Base-by-base conservation (phyloP, 2,329 filamentous ascomycete genomes). In the Rugonectria rugulosa region DNA sequence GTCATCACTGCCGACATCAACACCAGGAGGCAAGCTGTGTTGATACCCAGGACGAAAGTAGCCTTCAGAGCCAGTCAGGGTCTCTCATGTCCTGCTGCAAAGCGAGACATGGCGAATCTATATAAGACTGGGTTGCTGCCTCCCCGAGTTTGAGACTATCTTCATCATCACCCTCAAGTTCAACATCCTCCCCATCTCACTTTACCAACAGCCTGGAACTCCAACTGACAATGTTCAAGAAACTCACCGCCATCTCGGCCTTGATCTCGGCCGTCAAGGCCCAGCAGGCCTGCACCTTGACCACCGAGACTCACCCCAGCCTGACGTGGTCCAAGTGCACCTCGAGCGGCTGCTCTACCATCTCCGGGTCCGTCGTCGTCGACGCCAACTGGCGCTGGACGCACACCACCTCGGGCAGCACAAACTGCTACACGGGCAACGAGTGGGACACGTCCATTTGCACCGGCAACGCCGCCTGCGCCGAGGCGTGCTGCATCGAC, bases 341-440 rank as follows among this genome's bases (percentile, higher is more conserved):
- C 29, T 66, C 72, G 19, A 74, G 72, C 52, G 81, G 82, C 55
- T 87, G 84, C 74, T 78, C 73, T 21, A 74, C 70, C 48, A 77
- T 82, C 62, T 63, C 68, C 34, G 82, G 79, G 36, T 79, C 77
- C 29, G 75, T 87, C 37, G 81, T 81, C 48, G 72, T 87, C 63
- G 84, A 87, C 59, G 70, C 83, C 65, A 87, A 86, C 75, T 87
- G 83, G 83, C 80, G 84, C 57, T 87, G 84, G 84, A 75, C 83
- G 55, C 83, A 86, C 71, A 68, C 69, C 15, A 69, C 73, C 46
- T 62, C 68, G 5, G 74, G 76, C 47, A 75, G 71, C 59, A 81
- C 75, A 63, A 86, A 86, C 74, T 85, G 82, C 75, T 85, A 85
- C 72, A 77, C 72, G 5, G 82, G 81, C 44, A 84, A 84, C 70